These are phyloP conservation scores for Candida mattraensis DNA, from an alignment of 805 yeast genomes.

Conservation along the genomic window DNA sequence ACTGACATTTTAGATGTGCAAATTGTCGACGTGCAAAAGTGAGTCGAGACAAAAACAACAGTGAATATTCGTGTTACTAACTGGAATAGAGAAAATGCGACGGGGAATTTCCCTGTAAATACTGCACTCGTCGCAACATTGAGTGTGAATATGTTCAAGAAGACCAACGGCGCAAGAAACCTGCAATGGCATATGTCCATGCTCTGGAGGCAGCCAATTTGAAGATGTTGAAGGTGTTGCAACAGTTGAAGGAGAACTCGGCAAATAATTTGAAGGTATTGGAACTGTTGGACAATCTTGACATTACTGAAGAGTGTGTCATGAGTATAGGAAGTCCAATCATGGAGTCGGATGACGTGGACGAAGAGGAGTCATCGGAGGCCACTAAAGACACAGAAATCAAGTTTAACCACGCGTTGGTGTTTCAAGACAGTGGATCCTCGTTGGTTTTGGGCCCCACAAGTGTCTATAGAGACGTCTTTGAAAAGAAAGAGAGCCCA, in stretches of 20 bases:
- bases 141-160: slow-evolving; percentile 6
- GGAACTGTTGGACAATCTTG: slow-evolving; percentile 1
- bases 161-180: slow-evolving; percentile 11
- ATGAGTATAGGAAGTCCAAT: too few species aligned
- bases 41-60: neutral
- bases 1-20: slow-evolving; percentile 5
- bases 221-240: slow-evolving; percentile 4
- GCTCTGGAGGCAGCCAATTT: slow-evolving; percentile 11
- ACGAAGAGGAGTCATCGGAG: neutral
- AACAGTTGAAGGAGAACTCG: slow-evolving; percentile 4
- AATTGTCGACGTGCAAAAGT: slow-evolving; percentile 10
- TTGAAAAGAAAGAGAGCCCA: slow-evolving; percentile 1
- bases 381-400: slow-evolving; percentile 1
- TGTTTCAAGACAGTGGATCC: slow-evolving; percentile 12
- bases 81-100: slow-evolving; percentile 11
- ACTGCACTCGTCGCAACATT: slow-evolving; percentile 4
- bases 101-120: slow-evolving; percentile 8
- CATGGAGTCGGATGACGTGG: neutral
- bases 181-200: slow-evolving; percentile 9
- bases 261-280: slow-evolving; percentile 1
- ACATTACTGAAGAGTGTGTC: neutral
- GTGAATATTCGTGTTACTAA: slow-evolving; percentile 1
- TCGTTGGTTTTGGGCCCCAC: slow-evolving; percentile 13
- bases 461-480: slow-evolving; percentile 13
- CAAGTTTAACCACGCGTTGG: slow-evolving; percentile 8